Conservation (phyloP, 129 eudicot genomes). For the Deinandra increscens region DNA sequence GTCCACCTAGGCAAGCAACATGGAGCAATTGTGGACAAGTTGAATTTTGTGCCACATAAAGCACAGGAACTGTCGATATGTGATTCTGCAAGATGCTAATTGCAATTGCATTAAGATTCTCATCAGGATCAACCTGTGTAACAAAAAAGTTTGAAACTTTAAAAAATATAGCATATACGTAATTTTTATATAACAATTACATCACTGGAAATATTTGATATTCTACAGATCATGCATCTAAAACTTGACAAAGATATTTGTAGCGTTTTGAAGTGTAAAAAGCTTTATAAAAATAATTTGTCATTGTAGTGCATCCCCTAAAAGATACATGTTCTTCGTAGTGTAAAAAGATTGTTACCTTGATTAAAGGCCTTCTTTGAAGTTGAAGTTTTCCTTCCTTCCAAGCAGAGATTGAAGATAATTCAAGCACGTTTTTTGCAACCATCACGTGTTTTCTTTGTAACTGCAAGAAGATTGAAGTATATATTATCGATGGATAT, state of each 20-base stretch:
- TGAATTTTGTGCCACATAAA: slow-evolving; percentile 37
- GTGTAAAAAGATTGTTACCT: slow-evolving; percentile 31
- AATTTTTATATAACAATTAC: background rate
- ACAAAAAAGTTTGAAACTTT: slow-evolving; percentile 2
- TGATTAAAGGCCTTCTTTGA: slow-evolving; percentile 41
- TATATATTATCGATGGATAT: background rate
- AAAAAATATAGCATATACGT: slow-evolving; percentile 1
- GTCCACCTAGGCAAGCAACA: slow-evolving; percentile 56
- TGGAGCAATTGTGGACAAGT: slow-evolving; percentile 45
- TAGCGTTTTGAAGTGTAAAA: background rate
- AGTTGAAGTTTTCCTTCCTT: slow-evolving; percentile 50
- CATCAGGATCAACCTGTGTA: slow-evolving; percentile 59
- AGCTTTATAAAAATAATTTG: background rate
- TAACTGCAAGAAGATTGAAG: slow-evolving; percentile 2
- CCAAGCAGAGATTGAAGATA: slow-evolving; percentile 40
- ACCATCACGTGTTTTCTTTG: slow-evolving; percentile 10
- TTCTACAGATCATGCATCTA: background rate
- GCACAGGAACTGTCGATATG: slow-evolving; percentile 55
- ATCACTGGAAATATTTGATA: background rate
- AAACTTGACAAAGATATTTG: background rate
- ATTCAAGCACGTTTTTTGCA: background rate
- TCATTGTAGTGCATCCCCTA: background rate
- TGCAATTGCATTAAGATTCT: slow-evolving; percentile 46
- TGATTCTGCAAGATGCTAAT: slow-evolving; percentile 41
- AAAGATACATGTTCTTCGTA: background rate